These are phyloP conservation scores for Aureococcus anophagefferens DNA, from an alignment of 108 stramenopile species.

Conservation along the genomic window DNA sequence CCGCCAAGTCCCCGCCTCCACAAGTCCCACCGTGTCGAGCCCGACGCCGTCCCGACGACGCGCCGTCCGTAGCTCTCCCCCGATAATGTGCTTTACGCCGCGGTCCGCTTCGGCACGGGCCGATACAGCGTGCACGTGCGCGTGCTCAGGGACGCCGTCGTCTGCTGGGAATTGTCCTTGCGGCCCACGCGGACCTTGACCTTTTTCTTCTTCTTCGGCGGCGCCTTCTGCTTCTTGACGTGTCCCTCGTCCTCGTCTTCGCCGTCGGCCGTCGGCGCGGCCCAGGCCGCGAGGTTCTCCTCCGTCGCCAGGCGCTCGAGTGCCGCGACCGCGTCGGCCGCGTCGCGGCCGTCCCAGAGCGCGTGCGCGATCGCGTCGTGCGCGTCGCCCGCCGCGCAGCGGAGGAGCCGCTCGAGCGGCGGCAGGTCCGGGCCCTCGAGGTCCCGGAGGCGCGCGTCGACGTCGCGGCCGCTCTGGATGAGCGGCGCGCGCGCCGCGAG, in stretches of 20 bases:
- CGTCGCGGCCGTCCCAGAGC: constrained; percentile 27
- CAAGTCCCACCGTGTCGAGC: too few species aligned
- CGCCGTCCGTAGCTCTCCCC: too few species aligned
- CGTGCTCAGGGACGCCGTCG: too few species aligned
- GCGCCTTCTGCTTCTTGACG: too few species aligned
- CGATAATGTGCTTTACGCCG: too few species aligned
- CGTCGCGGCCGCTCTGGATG: constrained; percentile 23
- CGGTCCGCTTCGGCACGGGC: too few species aligned
- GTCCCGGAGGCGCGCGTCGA: neutral
- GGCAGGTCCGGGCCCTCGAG: constrained; percentile 6
- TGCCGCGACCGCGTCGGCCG: constrained; percentile 16
- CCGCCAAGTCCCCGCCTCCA: too few species aligned
- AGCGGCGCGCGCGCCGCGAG: constrained; percentile 11
- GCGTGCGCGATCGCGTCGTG: constrained; percentile 23
- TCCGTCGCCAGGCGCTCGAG: constrained; percentile 13
- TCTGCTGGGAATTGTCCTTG: too few species aligned
- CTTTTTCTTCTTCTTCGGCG: too few species aligned
- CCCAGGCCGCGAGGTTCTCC: neutral
- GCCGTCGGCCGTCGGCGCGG: neutral
- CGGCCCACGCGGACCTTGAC: too few species aligned
- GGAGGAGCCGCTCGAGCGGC: constrained; percentile 28
- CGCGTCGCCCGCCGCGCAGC: constrained; percentile 18
- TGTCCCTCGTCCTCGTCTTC: neutral
- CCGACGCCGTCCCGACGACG: too few species aligned
- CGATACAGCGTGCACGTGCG: too few species aligned